phyloP scores from a whole-genome alignment of 805 yeast species.

The Zygosaccharomyces siamensis region DNA sequence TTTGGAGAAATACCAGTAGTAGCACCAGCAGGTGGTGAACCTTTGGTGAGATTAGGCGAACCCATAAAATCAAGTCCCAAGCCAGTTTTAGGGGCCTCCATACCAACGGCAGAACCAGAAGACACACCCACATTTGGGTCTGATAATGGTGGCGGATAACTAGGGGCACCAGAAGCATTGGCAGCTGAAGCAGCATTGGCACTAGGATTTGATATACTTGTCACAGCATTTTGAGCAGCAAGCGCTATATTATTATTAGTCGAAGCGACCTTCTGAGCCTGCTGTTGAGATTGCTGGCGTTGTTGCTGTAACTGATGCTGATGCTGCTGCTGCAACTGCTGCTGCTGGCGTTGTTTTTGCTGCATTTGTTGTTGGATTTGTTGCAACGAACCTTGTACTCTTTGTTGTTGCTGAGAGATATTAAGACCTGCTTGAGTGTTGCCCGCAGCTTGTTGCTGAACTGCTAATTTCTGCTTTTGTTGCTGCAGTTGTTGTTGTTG shows the following conservation, averaged over 20 bases:
- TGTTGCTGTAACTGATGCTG: constrained; percentile 1
- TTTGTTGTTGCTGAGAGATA: constrained; percentile 23
- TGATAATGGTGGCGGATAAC: constrained; percentile 7
- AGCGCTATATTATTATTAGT: constrained; percentile 8
- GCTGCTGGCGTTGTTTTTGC: constrained; percentile 26
- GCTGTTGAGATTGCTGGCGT: background rate
- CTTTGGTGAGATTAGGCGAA: constrained; percentile 17
- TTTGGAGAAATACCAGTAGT: constrained; percentile 15
- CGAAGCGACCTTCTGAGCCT: background rate
- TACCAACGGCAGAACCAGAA: constrained; percentile 1
- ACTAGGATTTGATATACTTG: constrained; percentile 7
- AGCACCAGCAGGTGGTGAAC: constrained; percentile 12
- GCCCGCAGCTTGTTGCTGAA: constrained; percentile 13
- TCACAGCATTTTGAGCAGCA: constrained; percentile 10
- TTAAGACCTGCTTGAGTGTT: constrained; percentile 12
- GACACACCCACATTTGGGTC: constrained; percentile 7
- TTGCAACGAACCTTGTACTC: constrained; percentile 26
- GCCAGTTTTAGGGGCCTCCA: constrained; percentile 11
- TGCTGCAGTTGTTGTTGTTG: constrained; percentile 34
- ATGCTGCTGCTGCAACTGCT: constrained; percentile 12
- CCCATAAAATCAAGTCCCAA: constrained; percentile 21
- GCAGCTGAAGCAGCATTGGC: constrained; percentile 4
- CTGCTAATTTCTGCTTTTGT: constrained; percentile 15
- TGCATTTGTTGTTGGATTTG: constrained; percentile 31
- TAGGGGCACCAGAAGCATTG: background rate